Evolutionary conservation across 1,284 basidiomycete species (phyloP).

Genomic region (Coniferiporia weirii): DNA sequence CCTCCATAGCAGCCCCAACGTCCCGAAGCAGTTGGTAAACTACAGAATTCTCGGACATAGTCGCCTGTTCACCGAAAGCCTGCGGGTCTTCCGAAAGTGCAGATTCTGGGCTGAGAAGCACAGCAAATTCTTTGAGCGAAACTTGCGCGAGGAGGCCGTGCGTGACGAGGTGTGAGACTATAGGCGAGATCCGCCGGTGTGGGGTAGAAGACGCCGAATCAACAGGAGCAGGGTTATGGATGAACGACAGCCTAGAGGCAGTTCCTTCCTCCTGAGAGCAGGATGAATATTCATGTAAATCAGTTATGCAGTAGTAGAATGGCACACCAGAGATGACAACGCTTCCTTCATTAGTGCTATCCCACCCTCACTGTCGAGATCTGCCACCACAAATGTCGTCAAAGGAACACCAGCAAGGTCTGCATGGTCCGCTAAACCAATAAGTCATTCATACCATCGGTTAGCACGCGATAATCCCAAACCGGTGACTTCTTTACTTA

Average conservation of each 20-base stretch:
- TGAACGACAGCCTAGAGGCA: slow-evolving; percentile 52
- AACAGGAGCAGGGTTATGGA: slow-evolving; percentile 49
- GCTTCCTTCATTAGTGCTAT: slow-evolving; percentile 54
- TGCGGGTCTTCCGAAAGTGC: slow-evolving; percentile 20
- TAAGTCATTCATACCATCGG: too few species aligned
- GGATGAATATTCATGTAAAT: slow-evolving; percentile 1
- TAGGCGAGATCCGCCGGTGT: slow-evolving; percentile 19
- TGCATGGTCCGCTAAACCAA: slow-evolving; percentile 9
- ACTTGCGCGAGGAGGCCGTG: slow-evolving; percentile 35
- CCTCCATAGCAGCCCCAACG: slow-evolving; percentile 28
- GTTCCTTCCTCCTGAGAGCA: slow-evolving; percentile 36
- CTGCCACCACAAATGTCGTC: slow-evolving; percentile 70
- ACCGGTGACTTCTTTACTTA: slow-evolving; percentile 26
- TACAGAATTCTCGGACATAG: slow-evolving; percentile 32
- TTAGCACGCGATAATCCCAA: too few species aligned
- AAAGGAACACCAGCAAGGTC: slow-evolving; percentile 37
- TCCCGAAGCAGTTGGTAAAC: slow-evolving; percentile 34
- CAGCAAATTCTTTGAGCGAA: slow-evolving; percentile 20
- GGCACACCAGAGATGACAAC: slow-evolving; percentile 58
- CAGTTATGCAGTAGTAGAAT: neutral
- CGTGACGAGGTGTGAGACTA: slow-evolving; percentile 43
- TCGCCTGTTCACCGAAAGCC: slow-evolving; percentile 31
- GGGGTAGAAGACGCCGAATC: slow-evolving; percentile 7
- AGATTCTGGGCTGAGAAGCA: slow-evolving; percentile 4
- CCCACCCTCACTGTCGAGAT: slow-evolving; percentile 68